Conservation (phyloP, 2,329 filamentous ascomycete genomes). For the Sordariomycetes sp. region DNA sequence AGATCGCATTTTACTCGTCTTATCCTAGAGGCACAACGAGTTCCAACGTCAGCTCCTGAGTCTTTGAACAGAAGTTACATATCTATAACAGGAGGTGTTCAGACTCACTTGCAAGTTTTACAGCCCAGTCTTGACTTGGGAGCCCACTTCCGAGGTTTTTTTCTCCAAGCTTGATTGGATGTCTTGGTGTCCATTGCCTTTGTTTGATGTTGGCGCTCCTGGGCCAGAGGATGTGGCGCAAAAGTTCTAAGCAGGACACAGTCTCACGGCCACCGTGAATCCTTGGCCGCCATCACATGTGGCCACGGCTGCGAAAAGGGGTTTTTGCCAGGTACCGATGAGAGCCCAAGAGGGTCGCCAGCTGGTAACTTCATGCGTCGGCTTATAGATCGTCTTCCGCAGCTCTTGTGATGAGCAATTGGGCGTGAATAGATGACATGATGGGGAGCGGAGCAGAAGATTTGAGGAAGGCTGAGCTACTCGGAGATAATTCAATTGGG, state of each 20-base stretch:
- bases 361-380: background rate
- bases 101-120: constrained; percentile 29
- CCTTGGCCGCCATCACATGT: background rate
- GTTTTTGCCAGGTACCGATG: background rate
- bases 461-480: no score
- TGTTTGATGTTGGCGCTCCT: constrained; percentile 4
- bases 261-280: background rate
- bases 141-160: constrained; percentile 23
- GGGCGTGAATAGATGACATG: no score
- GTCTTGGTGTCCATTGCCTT: constrained; percentile 7
- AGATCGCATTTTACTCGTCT: constrained; percentile 27
- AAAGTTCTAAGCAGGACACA: background rate
- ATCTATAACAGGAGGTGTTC: constrained; percentile 4
- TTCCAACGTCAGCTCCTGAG: constrained; percentile 7
- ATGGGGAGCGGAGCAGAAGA: no score
- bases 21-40: constrained; percentile 18
- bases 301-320: background rate
- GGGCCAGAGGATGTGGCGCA: background rate
- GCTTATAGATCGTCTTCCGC: background rate
- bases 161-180: constrained; percentile 24
- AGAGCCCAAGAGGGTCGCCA: background rate
- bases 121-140: constrained; percentile 28
- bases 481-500: no score
- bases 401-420: background rate
- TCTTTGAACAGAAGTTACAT: constrained; percentile 5